Evolutionary conservation across 2,329 filamentous ascomycete species (phyloP), one percentile per base, ranked within the genome.

Genomic region (Xylaria polymorpha): DNA sequence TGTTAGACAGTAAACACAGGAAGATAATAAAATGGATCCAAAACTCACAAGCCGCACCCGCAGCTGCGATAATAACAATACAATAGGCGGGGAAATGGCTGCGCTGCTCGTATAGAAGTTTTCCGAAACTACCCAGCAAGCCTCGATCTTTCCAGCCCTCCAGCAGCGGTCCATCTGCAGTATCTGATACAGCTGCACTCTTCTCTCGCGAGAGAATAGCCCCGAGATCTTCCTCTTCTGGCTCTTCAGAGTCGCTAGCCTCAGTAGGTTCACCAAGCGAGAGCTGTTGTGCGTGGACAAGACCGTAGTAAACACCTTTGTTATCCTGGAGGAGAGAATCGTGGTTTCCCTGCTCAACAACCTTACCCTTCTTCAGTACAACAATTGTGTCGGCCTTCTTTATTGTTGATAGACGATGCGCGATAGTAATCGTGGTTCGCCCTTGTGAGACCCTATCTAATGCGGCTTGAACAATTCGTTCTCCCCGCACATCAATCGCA

Each of bases 351-450:
- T 90, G 83, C 78, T 97, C 93, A 9, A 91, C 85, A 0, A 94
- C 87, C 61, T 85, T 81, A 1, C 94, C 94, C 73, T 91, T 87
- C 58, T 91, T 86, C 62, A 97, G 80, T 0, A 97, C 93, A 8
- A 94, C 83, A 63, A 97, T 97, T 44, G 89, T 88, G 76, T 97
- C 91, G 3, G 93, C 93, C 71, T 91, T 88, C 78, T 90, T 91
- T 74, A 94, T 92, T 0, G 92, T 94, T 0, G 90, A 92, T 2
- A 94, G 83, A 3, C 91, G 85, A 79, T 94, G 91, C 0, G 92
- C 92, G 72, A 94, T 92, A 22, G 91, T 88, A 67, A 94, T 90
- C 0, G 90, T 93, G 0, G 91, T 93, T 14, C 91, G 83, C 62
- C 87, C 85, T 67, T 85, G 79, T 0, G 90, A 89, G 2, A 91